A percentile compares a stretch with the other conserved stretches of the same genome.
Evolutionary conservation across 768 basidiomycete genomes (phyloP).

Genomic region (Auricularia auricula-judae): DNA sequence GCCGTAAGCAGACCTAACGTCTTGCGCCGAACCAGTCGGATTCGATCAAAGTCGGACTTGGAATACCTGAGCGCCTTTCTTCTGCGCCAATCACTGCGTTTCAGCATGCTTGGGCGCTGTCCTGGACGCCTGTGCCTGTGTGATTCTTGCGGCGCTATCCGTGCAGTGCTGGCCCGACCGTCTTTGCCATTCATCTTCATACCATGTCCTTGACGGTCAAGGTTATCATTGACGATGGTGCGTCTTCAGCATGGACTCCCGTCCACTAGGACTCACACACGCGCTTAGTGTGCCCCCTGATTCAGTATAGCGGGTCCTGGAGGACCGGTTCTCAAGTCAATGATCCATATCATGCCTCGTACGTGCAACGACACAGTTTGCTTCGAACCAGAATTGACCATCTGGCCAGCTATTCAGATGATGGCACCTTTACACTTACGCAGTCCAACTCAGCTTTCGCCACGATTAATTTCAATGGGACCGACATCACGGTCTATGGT

Average conservation of each 20-base stretch:
- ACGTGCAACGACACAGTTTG: not conserved
- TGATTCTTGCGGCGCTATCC: too few relatives aligned
- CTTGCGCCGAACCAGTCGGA: too few relatives aligned
- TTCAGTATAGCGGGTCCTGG: not conserved
- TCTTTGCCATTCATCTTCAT: too few relatives aligned
- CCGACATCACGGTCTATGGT: constrained; percentile 37
- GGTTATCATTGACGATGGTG: not conserved
- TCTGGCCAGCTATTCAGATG: not conserved
- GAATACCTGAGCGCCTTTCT: too few relatives aligned
- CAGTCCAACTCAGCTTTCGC: constrained; percentile 20
- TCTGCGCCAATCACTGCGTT: too few relatives aligned
- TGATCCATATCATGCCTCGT: not conserved
- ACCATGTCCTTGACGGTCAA: not conserved
- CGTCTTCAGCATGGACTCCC: not conserved
- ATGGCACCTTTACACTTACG: constrained; percentile 29
- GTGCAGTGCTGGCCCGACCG: too few relatives aligned
- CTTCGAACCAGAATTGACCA: too few relatives aligned
- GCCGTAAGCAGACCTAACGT: too few relatives aligned
- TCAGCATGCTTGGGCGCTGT: too few relatives aligned
- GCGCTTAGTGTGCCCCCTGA: not conserved
- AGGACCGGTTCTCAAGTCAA: not conserved
- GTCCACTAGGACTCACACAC: not conserved
- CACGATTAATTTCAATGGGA: constrained; percentile 38
- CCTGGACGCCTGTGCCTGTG: too few relatives aligned
- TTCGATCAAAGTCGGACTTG: too few relatives aligned